Conservation (phyloP, 805 yeast genomes). For the Myxozyma vanderwaltii region DNA sequence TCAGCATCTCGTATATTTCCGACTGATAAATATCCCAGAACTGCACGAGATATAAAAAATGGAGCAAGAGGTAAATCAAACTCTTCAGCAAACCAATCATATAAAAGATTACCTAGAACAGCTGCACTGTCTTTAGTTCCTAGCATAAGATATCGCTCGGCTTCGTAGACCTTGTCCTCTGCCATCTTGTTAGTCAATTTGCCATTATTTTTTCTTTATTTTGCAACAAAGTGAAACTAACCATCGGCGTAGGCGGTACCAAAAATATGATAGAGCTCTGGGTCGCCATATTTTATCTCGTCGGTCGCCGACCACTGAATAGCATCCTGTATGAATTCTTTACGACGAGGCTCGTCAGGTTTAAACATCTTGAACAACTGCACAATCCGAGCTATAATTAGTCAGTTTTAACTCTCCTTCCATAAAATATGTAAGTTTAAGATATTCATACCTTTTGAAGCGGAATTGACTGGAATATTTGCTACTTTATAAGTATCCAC, state of each 20-base stretch:
- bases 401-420: not conserved
- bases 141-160: constrained; percentile 70
- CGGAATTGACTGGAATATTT: constrained; percentile 47
- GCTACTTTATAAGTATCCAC: constrained; percentile 67
- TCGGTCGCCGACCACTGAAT: constrained; percentile 63
- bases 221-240: not conserved
- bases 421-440: not conserved
- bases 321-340: constrained; percentile 66
- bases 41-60: constrained; percentile 55
- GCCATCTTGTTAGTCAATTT: constrained; percentile 17
- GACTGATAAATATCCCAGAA: constrained; percentile 71
- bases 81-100: constrained; percentile 49
- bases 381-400: constrained; percentile 45
- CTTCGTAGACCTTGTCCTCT: constrained; percentile 51
- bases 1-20: constrained; percentile 64
- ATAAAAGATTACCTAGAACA: constrained; percentile 52
- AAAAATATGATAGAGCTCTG: constrained; percentile 69
- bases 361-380: constrained; percentile 50
- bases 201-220: no score
- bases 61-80: constrained; percentile 40
- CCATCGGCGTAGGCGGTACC: constrained; percentile 61
- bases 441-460: constrained; percentile 46
- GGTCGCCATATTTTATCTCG: constrained; percentile 66
- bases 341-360: constrained; percentile 60
- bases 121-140: constrained; percentile 60